Conservation (phyloP, 2,329 filamentous ascomycete species). For the Colletotrichum echinochloae region DNA sequence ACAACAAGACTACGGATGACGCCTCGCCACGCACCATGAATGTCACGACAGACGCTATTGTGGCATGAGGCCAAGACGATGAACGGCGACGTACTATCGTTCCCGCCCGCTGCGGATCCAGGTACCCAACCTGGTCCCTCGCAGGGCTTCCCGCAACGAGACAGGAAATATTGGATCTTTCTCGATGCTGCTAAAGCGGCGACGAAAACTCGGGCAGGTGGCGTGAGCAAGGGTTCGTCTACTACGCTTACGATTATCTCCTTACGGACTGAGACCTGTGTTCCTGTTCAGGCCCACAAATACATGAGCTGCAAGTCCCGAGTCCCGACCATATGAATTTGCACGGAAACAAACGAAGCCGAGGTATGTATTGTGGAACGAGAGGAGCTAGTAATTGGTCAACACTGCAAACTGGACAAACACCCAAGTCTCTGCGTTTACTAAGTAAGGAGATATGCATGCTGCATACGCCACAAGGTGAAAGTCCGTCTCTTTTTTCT, state of each 20-base stretch:
- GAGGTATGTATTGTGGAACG: too few relatives aligned
- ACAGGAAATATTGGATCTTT: neutral
- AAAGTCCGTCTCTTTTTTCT: neutral
- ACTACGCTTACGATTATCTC: conserved; percentile 6
- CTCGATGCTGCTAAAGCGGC: conserved; percentile 19
- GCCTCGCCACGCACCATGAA: neutral
- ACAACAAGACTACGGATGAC: conserved; percentile 1
- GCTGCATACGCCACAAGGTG: conserved; percentile 16
- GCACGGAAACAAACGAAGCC: too few relatives aligned
- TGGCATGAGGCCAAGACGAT: neutral
- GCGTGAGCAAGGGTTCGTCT: conserved; percentile 22
- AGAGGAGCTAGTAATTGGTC: too few relatives aligned
- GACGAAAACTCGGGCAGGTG: conserved; percentile 3
- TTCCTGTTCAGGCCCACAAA: too few relatives aligned
- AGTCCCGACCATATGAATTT: too few relatives aligned
- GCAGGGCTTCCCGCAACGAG: conserved; percentile 17
- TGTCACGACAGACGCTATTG: neutral
- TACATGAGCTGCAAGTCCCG: too few relatives aligned
- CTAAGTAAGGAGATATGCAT: too few relatives aligned
- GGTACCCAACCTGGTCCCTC: conserved; percentile 1
- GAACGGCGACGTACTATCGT: neutral
- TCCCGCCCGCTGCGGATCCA: neutral
- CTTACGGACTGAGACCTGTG: too few relatives aligned
- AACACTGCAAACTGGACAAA: too few relatives aligned
- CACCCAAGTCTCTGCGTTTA: too few relatives aligned